Conservation (phyloP, 495 filamentous ascomycete species). For the Hapsidospora chrysogenum region DNA sequence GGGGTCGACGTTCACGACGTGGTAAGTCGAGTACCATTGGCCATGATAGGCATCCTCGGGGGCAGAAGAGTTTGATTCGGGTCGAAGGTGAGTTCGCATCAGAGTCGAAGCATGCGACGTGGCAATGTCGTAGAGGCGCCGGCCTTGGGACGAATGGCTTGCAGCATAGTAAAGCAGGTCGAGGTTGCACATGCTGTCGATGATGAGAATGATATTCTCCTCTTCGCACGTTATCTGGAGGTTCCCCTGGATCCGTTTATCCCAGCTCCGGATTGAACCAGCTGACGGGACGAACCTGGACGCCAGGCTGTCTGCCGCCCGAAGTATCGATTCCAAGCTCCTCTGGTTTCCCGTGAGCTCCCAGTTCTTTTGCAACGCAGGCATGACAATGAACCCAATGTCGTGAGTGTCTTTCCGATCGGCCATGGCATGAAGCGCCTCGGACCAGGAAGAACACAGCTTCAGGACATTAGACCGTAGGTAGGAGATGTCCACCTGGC, state of each 20-base stretch:
- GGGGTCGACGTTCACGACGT: conserved; percentile 23
- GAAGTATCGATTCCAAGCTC: conserved; percentile 13
- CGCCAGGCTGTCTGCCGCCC: conserved; percentile 20
- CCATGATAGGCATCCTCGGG: conserved; percentile 17
- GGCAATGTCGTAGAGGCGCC: conserved; percentile 12
- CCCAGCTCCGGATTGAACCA: conserved; percentile 23
- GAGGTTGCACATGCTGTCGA: conserved; percentile 31
- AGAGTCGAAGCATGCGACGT: conserved; percentile 18
- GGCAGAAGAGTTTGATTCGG: conserved; percentile 10
- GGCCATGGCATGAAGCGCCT: conserved; percentile 18
- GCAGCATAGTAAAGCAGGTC: conserved; percentile 27
- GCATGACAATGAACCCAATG: conserved; percentile 27
- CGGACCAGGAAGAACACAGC: conserved; percentile 20
- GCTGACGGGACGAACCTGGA: conserved; percentile 16
- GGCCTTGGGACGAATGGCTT: conserved; percentile 10
- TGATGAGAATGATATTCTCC: conserved; percentile 22
- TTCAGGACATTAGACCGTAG: background rate
- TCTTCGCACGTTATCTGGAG: conserved; percentile 7
- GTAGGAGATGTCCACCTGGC: background rate
- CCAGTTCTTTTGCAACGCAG: conserved; percentile 20
- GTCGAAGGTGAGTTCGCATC: conserved; percentile 13
- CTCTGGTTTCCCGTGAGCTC: conserved; percentile 16
- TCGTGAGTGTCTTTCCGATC: conserved; percentile 22
- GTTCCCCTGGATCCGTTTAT: conserved; percentile 15
- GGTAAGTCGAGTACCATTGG: conserved; percentile 16